phyloP scores from a whole-genome alignment of 495 filamentous ascomycete genomes.

The Glarea lozoyensis region DNA sequence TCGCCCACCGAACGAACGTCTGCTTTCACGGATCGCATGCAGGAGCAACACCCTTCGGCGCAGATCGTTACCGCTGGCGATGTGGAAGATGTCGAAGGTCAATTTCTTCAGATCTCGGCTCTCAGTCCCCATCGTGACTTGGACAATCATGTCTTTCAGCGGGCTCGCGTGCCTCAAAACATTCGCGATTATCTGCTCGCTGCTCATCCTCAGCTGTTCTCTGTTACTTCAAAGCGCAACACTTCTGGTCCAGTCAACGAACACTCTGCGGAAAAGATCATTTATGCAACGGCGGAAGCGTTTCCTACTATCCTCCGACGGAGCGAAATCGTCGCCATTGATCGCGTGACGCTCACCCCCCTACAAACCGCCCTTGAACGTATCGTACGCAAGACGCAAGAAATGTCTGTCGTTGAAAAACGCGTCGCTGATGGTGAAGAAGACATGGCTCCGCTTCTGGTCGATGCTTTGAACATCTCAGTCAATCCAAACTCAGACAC shows the following conservation, averaged over 20 bases:
- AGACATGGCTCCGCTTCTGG: conserved; percentile 47
- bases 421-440: conserved; percentile 68
- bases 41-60: conserved; percentile 80
- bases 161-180: conserved; percentile 69
- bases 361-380: conserved; percentile 79
- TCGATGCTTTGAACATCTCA: conserved; percentile 64
- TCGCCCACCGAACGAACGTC: conserved; percentile 64
- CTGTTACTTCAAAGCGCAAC: conserved; percentile 58
- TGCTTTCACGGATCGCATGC: conserved; percentile 86
- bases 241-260: conserved; percentile 54
- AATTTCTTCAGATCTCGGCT: conserved; percentile 78
- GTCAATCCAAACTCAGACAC: conserved; percentile 57
- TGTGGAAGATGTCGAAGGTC: conserved; percentile 79
- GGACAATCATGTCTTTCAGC: conserved; percentile 78
- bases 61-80: conserved; percentile 67
- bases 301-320: conserved; percentile 89
- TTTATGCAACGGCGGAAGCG: conserved; percentile 74
- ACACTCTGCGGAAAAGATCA: conserved; percentile 75
- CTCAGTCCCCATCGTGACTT: conserved; percentile 78
- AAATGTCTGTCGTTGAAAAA: conserved; percentile 67
- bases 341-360: conserved; percentile 8
- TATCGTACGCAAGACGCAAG: conserved; percentile 83
- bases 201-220: conserved; percentile 62
- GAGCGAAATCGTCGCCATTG: conserved; percentile 68
- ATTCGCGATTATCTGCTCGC: conserved; percentile 80